Evolutionary conservation across 495 filamentous ascomycete species (phyloP).

Genomic region (Talaromyces nanjingensis): DNA sequence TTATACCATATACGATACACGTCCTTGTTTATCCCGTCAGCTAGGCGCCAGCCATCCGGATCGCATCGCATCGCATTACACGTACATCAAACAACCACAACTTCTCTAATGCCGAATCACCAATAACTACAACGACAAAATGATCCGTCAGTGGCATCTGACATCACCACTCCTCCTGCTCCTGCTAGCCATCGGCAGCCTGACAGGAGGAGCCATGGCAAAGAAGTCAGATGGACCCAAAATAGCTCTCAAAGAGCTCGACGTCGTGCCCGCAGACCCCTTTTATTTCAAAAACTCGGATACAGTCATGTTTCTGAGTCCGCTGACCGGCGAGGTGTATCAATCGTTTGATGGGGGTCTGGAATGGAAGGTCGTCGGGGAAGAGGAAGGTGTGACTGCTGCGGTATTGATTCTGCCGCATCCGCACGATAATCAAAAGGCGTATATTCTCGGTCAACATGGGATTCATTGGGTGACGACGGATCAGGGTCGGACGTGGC

Average conservation of each 20-base stretch:
- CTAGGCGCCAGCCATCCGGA: slow-evolving; percentile 6
- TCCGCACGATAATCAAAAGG: slow-evolving; percentile 67
- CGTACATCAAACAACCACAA: background rate
- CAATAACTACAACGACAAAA: slow-evolving; percentile 11
- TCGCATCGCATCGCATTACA: background rate
- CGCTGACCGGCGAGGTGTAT: slow-evolving; percentile 47
- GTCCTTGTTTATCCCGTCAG: no score
- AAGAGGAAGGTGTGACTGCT: slow-evolving; percentile 48
- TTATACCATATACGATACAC: no score
- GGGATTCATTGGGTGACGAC: slow-evolving; percentile 70
- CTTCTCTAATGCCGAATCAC: background rate
- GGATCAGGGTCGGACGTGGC: slow-evolving; percentile 76
- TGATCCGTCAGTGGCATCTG: slow-evolving; percentile 36
- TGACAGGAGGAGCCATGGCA: slow-evolving; percentile 14
- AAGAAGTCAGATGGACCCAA: slow-evolving; percentile 45
- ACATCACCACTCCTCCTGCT: slow-evolving; percentile 18
- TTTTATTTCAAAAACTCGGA: slow-evolving; percentile 87
- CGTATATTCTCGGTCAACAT: slow-evolving; percentile 65
- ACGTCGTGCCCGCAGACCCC: slow-evolving; percentile 53
- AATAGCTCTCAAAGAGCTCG: slow-evolving; percentile 49
- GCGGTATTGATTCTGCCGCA: slow-evolving; percentile 59
- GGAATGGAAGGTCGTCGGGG: slow-evolving; percentile 60
- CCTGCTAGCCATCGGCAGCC: slow-evolving; percentile 22
- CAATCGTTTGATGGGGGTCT: slow-evolving; percentile 73
- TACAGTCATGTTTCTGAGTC: slow-evolving; percentile 60